phyloP scores from a whole-genome alignment of 768 basidiomycete species.

The Pleurotus pulmonarius region DNA sequence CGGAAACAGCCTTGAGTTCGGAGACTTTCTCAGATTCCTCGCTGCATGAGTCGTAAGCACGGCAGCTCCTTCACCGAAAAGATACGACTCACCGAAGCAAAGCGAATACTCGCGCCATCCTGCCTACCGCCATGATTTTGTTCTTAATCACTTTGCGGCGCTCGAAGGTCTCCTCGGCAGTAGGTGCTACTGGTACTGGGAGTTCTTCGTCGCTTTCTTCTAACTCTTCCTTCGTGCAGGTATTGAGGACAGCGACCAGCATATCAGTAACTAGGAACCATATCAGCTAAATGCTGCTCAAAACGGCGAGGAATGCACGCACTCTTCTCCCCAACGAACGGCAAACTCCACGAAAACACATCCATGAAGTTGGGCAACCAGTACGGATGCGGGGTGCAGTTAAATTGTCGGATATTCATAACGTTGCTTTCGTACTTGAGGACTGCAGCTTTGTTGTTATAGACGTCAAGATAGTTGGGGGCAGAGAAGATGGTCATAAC shows the following conservation, averaged over 20 bases:
- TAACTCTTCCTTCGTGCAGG: constrained; percentile 94
- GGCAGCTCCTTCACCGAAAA: not conserved
- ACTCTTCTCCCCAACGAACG: constrained; percentile 99
- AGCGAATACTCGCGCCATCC: constrained; percentile 95
- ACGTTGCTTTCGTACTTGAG: constrained; percentile 99
- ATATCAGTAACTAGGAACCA: constrained; percentile 78
- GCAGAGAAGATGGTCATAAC: constrained; percentile 99
- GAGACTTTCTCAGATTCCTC: constrained; percentile 98
- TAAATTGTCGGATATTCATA: constrained; percentile 98
- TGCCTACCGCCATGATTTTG: constrained; percentile 96
- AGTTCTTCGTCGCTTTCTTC: constrained; percentile 74
- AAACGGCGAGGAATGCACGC: constrained; percentile 19
- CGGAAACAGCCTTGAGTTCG: constrained; percentile 89
- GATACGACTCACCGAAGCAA: constrained; percentile 74
- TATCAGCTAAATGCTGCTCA: too few relatives aligned
- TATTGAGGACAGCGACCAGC: constrained; percentile 94
- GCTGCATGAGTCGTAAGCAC: constrained; percentile 32
- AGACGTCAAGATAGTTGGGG: constrained; percentile 97
- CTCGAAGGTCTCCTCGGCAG: constrained; percentile 53
- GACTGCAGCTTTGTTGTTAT: constrained; percentile 98
- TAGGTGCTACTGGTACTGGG: constrained; percentile 34
- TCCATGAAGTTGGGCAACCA: constrained; percentile 99
- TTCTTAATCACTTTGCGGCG: constrained; percentile 93
- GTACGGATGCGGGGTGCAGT: constrained; percentile 92
- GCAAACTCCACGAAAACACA: constrained; percentile 97